Base-by-base conservation (phyloP, 371 early-diverging fungal genomes). In the Syncephalastrum monosporum region DNA sequence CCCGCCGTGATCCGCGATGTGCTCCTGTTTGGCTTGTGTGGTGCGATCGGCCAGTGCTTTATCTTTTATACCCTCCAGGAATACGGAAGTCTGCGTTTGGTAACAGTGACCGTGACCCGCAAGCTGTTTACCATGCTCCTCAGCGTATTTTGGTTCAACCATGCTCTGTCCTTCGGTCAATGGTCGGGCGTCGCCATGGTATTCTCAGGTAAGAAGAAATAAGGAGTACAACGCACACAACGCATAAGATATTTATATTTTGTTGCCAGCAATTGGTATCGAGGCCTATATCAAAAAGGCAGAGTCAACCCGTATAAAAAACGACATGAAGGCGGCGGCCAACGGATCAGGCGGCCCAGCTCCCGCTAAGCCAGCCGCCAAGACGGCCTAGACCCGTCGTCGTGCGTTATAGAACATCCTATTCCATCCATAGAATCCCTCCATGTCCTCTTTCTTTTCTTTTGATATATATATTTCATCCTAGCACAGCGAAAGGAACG, bases 11-110 rank as follows among this genome's bases (percentile, higher is more conserved):
- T 91, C 43, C 59, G 72, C 19, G 97, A 98, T 69, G 85, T 99
- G 16, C 54, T 92, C 17, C 64, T 94, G 56, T 96, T 94, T 79
- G 89, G 91, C 10, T 59, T 94, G 15, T 93, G 93, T 65, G 98
- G 99, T 25, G 92, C 96, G 2, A 33, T 97, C 23, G 99, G 99
- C n/a, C 99, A 99, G 77, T 89, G 91, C 75, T 96, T 98, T 68
- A 94, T 99, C 54, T 99, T 95, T 78, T 92, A 93, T 74, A 93
- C 93, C 51, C 83, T 99, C 27, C 91, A 91, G 57, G 82, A 85
- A 14, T 97, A 93, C 74, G 99, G 99, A 14, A 88, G 95, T 57
- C 67, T 99, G 47, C 85, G 87, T 15, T 71, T 97, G 42, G 97
- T 94, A 8, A 98, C 94, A 5, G 90, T 97, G 43, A 99, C 93